phyloP scores from a whole-genome alignment of 495 filamentous ascomycete genomes.

The Usnea hakonensis region DNA sequence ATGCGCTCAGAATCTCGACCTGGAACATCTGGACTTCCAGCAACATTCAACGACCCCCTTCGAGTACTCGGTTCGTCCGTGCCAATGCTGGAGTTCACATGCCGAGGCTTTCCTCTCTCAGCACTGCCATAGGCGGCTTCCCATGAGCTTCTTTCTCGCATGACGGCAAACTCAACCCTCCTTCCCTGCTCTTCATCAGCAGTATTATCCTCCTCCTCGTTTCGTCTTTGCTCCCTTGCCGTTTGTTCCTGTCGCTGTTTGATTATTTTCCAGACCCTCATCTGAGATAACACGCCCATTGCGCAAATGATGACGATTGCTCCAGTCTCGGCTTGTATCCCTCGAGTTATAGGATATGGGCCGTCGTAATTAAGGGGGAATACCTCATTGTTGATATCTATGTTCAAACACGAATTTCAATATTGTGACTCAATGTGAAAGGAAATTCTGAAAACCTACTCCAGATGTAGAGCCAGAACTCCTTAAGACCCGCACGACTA shows the following conservation, averaged over 20 bases:
- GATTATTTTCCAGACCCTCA: conserved; percentile 83
- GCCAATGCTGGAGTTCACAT: conserved; percentile 46
- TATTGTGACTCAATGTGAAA: not conserved
- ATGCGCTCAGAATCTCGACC: conserved; percentile 28
- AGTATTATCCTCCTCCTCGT: conserved; percentile 43
- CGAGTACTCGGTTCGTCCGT: conserved; percentile 42
- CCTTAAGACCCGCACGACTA: conserved; percentile 78
- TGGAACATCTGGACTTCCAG: conserved; percentile 18
- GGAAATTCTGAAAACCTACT: conserved; percentile 37
- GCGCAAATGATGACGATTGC: conserved; percentile 64
- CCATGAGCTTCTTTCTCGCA: conserved; percentile 66
- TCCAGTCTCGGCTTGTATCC: conserved; percentile 79
- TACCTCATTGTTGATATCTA: conserved; percentile 65
- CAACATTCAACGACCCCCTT: conserved; percentile 34
- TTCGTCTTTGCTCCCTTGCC: conserved; percentile 45
- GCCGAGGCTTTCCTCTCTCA: conserved; percentile 35
- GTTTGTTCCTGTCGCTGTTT: conserved; percentile 60
- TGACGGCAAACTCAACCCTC: conserved; percentile 58
- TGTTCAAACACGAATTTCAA: not conserved
- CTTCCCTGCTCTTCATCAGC: conserved; percentile 63
- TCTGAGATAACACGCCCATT: conserved; percentile 72
- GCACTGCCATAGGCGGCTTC: conserved; percentile 60
- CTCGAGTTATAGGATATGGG: conserved; percentile 80
- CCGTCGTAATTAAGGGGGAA: conserved; percentile 64
- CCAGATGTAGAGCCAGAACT: conserved; percentile 97